phyloP scores from a whole-genome alignment of 345 rosid genomes.

The Dovyalis caffra region DNA sequence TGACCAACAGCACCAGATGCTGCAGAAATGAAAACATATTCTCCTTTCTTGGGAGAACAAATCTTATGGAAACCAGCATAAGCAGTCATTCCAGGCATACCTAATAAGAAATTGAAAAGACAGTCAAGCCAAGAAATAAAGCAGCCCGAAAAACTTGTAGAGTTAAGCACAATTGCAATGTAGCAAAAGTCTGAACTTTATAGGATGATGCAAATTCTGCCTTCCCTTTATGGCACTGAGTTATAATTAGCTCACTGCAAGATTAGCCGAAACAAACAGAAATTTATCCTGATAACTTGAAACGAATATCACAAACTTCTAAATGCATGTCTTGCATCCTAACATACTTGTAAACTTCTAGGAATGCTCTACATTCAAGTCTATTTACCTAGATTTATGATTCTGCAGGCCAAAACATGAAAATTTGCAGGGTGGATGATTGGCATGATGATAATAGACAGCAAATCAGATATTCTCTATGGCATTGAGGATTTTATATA shows the following conservation, averaged over 20 bases:
- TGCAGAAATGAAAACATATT: slow-evolving; percentile 11
- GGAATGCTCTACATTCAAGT: neutral
- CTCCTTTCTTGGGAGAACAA: slow-evolving; percentile 20
- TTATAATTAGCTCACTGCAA: no score
- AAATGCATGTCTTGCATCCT: neutral
- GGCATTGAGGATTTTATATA: neutral
- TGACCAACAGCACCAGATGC: slow-evolving; percentile 28
- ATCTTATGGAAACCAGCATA: slow-evolving; percentile 10
- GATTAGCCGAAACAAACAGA: neutral
- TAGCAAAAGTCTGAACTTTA: neutral
- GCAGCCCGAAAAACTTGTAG: no score
- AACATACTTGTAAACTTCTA: neutral
- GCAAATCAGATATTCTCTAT: no score
- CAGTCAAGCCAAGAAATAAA: no score
- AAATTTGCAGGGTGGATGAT: neutral
- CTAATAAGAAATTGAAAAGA: no score
- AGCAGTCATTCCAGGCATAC: slow-evolving; percentile 16
- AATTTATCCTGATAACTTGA: neutral
- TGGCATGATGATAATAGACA: neutral
- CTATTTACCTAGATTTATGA: neutral
- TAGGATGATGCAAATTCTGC: neutral
- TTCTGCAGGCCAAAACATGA: neutral
- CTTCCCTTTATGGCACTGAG: neutral
- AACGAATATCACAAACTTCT: no score
- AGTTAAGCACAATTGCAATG: neutral